Percentiles rank a stretch among this genome's conserved stretches.
phyloP scores from a whole-genome alignment of 202 grass and related monocot species.

The Setaria italica region DNA sequence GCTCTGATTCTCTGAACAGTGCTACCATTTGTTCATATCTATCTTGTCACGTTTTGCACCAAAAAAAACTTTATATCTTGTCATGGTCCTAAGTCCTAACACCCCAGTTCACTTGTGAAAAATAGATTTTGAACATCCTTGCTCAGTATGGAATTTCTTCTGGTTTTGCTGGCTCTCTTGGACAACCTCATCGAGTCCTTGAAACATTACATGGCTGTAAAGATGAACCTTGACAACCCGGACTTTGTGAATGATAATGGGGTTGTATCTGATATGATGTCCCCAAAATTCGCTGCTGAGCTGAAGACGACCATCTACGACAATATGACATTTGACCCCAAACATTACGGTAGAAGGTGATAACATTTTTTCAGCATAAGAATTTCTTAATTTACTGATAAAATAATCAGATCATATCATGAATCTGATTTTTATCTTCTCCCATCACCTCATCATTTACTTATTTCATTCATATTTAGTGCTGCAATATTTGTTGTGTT shows the following conservation, averaged over 20 bases:
- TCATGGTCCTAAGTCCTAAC: not conserved
- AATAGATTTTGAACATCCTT: conserved; percentile 92
- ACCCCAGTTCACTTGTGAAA: not conserved
- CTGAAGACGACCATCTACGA: conserved; percentile 87
- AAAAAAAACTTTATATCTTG: not conserved
- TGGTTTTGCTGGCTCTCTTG: conserved; percentile 72
- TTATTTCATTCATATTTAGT: too few relatives aligned
- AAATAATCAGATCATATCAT: not conserved
- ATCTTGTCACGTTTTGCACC: not conserved
- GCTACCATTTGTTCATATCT: not conserved
- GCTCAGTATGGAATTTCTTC: conserved; percentile 72
- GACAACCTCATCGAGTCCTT: conserved; percentile 82
- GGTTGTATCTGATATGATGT: conserved; percentile 83
- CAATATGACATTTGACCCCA: conserved; percentile 73
- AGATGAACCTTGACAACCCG: conserved; percentile 81
- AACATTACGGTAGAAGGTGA: conserved; percentile 74
- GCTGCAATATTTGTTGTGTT: too few relatives aligned
- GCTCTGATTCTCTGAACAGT: not conserved
- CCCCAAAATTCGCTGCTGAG: conserved; percentile 79
- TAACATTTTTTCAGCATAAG: not conserved
- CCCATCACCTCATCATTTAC: not conserved
- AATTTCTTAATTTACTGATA: not conserved
- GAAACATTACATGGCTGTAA: conserved; percentile 77
- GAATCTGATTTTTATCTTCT: too few relatives aligned
- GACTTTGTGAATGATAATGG: conserved; percentile 69